These are phyloP conservation scores for Gigaspora rosea DNA, from an alignment of 192 early-diverging fungal genomes.

Conservation along the genomic window DNA sequence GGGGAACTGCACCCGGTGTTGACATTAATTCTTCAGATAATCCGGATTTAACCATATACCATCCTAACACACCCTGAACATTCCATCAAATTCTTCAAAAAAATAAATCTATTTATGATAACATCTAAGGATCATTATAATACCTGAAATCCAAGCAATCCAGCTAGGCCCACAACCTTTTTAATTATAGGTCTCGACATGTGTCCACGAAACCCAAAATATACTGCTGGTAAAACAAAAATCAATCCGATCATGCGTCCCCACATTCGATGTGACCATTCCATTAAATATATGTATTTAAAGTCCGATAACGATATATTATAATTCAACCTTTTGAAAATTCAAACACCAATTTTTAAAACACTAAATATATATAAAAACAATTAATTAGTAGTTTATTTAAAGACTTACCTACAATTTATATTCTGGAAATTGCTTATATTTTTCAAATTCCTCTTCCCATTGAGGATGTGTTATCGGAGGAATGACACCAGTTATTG, in stretches of 20 bases:
- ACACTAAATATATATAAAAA: background rate
- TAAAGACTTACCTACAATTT: conserved; percentile 65
- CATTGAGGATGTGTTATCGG: conserved; percentile 85
- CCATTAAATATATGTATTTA: conserved; percentile 97
- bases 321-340: conserved; percentile 72
- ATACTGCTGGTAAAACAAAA: conserved; percentile 84
- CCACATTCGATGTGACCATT: conserved; percentile 96
- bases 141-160: conserved; percentile 73
- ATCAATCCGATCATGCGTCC: conserved; percentile 90
- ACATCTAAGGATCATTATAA: background rate
- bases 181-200: conserved; percentile 68
- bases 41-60: conserved; percentile 98
- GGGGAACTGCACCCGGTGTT: conserved; percentile 77
- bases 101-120: conserved; percentile 1
- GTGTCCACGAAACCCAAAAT: conserved; percentile 80
- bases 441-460: conserved; percentile 95
- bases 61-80: conserved; percentile 84
- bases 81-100: conserved; percentile 27
- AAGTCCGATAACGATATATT: conserved; percentile 89
- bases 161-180: conserved; percentile 62
- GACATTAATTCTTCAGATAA: conserved; percentile 78
- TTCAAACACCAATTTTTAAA: background rate
- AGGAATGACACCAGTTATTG: conserved; percentile 91
- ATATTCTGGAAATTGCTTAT: conserved; percentile 98
- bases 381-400: background rate